These are phyloP conservation scores for Takashimella tepidaria DNA, from an alignment of 1,284 basidiomycete genomes.

Conservation along the genomic window DNA sequence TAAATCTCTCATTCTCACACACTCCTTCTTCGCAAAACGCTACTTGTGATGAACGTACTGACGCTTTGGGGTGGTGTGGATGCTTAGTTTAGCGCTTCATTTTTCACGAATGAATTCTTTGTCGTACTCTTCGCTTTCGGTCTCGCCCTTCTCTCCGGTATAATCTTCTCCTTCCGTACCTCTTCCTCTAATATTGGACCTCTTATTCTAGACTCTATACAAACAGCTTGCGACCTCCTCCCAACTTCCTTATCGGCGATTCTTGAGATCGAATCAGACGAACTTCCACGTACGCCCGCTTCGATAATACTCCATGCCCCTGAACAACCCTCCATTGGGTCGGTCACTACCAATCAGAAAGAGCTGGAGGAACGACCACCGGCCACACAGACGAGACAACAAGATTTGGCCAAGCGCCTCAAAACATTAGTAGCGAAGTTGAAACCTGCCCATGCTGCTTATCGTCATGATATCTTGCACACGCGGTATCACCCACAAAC, in stretches of 20 bases:
- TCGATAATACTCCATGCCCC: neutral
- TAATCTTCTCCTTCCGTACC: slow-evolving; percentile 28
- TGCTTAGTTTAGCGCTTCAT: slow-evolving; percentile 4
- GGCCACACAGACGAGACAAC: slow-evolving; percentile 11
- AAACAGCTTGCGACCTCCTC: slow-evolving; percentile 25
- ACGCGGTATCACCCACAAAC: slow-evolving; percentile 13
- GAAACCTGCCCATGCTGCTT: slow-evolving; percentile 14
- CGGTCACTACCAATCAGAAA: neutral
- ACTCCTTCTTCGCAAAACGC: too few relatives aligned
- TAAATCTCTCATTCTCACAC: slow-evolving; percentile 12
- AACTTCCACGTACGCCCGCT: neutral
- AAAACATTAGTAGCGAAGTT: slow-evolving; percentile 15
- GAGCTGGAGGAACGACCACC: slow-evolving; percentile 1
- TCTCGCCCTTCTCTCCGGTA: slow-evolving; percentile 30
- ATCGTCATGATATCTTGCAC: slow-evolving; percentile 23
- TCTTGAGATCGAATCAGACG: slow-evolving; percentile 13
- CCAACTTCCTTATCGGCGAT: slow-evolving; percentile 30
- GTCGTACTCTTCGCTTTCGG: slow-evolving; percentile 38
- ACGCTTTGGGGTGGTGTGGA: too few relatives aligned
- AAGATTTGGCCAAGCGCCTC: slow-evolving; percentile 22
- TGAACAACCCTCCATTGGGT: too few relatives aligned
- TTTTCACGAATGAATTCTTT: slow-evolving; percentile 40
- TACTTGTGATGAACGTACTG: too few relatives aligned
- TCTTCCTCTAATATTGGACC: slow-evolving; percentile 22
- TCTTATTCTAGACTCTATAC: slow-evolving; percentile 18